Base-by-base conservation (phyloP, 2,329 filamentous ascomycete genomes). In the Xylariales sp. region DNA sequence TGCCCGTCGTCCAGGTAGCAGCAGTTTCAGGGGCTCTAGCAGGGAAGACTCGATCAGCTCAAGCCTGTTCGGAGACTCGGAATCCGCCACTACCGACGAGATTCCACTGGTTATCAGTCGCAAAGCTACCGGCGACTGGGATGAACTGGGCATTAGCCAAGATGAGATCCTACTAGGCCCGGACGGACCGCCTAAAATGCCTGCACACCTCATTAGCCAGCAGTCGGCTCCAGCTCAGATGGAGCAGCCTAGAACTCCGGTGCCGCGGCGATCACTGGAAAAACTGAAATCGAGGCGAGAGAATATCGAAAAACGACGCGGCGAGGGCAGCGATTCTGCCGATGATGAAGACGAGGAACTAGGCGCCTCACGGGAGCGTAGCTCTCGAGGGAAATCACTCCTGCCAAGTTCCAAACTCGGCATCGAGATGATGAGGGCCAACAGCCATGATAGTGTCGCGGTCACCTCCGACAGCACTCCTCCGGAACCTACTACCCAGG, bases 381-480 rank as follows among this genome's bases (percentile, higher is more conserved):
- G 53, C 46, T 49, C 69, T 29, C 70, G 76, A 27, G 69, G 66
- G 45, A 80, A 81, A 49, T 65, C 69, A 12, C 70, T 73, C 27
- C 73, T 86, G 18, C 84, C 86, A 10, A 86, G 84, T 40, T 95
- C 89, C 1, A 96, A 95, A 62, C 76, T 97, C 2, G 89, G 89
- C 2, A 93, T 89, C 37, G 91, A 97, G 62, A 96, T 97, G 91
- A 91, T 96, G 88, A 82, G 91, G 35, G 94, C 91, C 15, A 95
- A 95, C 61, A 95, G 88, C 57, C 85, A 91, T 53, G 91, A 94
- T 36, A 95, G 90, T 56, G 78, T 87, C 41, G 70, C 70, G 1
- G 39, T 74, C 10, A 62, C 65, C 9, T 73, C 74, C 3, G 75
- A 77, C 34, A 70, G 65, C 50, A 69, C 69, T 11, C n/a, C n/a